phyloP scores from a whole-genome alignment of 345 rosid species.

The Ceriops zippeliana region DNA sequence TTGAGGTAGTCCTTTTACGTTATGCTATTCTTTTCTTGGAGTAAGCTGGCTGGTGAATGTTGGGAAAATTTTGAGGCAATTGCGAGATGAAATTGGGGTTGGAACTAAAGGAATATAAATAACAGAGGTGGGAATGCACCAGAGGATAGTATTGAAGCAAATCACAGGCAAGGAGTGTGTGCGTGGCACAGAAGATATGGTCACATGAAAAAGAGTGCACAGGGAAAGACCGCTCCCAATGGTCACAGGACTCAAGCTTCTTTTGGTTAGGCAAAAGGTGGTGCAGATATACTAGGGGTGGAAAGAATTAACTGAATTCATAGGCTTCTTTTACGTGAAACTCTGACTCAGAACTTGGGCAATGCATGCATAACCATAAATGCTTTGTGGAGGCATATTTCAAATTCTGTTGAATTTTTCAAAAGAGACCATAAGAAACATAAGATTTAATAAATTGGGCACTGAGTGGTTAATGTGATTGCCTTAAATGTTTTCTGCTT shows the following conservation, averaged over 20 bases:
- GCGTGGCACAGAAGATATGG: slow-evolving; percentile 16
- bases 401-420: slow-evolving; percentile 5
- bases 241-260: slow-evolving; percentile 34
- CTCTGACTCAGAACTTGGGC: slow-evolving; percentile 13
- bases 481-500: slow-evolving; percentile 30
- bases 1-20: no score
- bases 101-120: not conserved
- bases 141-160: slow-evolving; percentile 54
- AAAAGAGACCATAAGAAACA: not conserved
- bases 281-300: not conserved
- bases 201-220: slow-evolving; percentile 59
- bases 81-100: slow-evolving; percentile 1
- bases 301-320: slow-evolving; percentile 24
- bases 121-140: slow-evolving; percentile 4
- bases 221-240: slow-evolving; percentile 1
- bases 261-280: slow-evolving; percentile 9
- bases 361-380: slow-evolving; percentile 11
- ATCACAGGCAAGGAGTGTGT: slow-evolving; percentile 54
- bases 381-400: slow-evolving; percentile 16
- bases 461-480: slow-evolving; percentile 36
- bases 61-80: not conserved
- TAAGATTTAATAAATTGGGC: slow-evolving; percentile 23
- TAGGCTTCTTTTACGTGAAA: slow-evolving; percentile 39
- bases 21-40: not conserved
- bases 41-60: not conserved